Percentiles rank a stretch among this genome's conserved stretches.
Evolutionary conservation across 352 stramenopile genomes (phyloP).

Genomic region (Pythium coloratum): DNA sequence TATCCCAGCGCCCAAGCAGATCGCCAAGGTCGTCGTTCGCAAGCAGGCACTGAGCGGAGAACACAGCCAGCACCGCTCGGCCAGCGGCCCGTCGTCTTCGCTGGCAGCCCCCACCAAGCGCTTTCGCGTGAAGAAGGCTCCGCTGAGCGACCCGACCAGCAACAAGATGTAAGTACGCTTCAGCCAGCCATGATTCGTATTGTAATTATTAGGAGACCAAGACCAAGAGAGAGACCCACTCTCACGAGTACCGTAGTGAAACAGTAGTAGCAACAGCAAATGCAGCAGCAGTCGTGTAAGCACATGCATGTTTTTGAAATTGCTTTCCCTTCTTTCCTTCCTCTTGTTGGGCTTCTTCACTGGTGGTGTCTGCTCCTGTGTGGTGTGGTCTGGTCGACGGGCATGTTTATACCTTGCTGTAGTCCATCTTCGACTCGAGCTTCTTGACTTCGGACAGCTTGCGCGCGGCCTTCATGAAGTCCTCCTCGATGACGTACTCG

Average conservation of each 20-base stretch:
- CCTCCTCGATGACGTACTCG: constrained; percentile 99
- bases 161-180: constrained; percentile 26
- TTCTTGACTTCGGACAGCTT: constrained; percentile 99
- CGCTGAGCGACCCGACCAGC: constrained; percentile 20
- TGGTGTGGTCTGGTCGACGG: neutral
- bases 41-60: constrained; percentile 21
- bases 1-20: constrained; percentile 18
- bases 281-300: neutral
- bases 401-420: constrained; percentile 97
- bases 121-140: constrained; percentile 25
- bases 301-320: constrained; percentile 5
- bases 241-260: neutral
- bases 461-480: constrained; percentile 99
- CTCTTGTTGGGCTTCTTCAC: neutral
- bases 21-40: constrained; percentile 12
- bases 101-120: constrained; percentile 20
- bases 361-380: neutral
- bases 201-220: constrained; percentile 30
- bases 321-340: neutral
- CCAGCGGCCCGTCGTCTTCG: constrained; percentile 19
- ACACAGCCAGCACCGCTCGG: constrained; percentile 2
- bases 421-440: constrained; percentile 99
- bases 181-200: constrained; percentile 6
- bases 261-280: neutral
- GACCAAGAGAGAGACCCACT: neutral